Conservation (phyloP, 2,329 filamentous ascomycete species). For the Pseudogymnoascus sp. region DNA sequence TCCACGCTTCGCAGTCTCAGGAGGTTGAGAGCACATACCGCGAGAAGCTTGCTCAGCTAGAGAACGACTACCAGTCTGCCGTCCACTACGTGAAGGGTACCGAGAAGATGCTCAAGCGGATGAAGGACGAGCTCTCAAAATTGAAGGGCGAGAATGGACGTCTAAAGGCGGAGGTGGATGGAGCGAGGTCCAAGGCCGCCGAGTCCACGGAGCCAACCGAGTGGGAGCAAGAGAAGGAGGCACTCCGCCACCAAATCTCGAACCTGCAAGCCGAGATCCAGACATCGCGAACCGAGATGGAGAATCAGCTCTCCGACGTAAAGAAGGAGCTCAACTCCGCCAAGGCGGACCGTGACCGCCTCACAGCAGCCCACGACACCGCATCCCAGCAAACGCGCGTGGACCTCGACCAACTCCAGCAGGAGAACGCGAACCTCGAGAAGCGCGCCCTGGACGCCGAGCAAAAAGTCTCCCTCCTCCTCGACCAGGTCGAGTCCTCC, state of each 20-base stretch:
- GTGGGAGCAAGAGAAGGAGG: slow-evolving; percentile 69
- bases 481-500: slow-evolving; percentile 89
- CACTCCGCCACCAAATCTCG: slow-evolving; percentile 62
- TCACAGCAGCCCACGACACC: slow-evolving; percentile 50
- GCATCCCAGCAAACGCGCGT: slow-evolving; percentile 56
- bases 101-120: slow-evolving; percentile 97
- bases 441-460: slow-evolving; percentile 83
- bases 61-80: slow-evolving; percentile 95
- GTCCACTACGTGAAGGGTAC: slow-evolving; percentile 98
- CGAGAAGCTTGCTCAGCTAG: slow-evolving; percentile 86
- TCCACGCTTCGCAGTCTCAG: slow-evolving; percentile 71
- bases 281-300: slow-evolving; percentile 58
- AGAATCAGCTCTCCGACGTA: slow-evolving; percentile 62
- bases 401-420: slow-evolving; percentile 74
- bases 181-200: slow-evolving; percentile 45
- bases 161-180: slow-evolving; percentile 73
- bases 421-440: slow-evolving; percentile 75
- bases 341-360: slow-evolving; percentile 61
- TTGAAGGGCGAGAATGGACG: slow-evolving; percentile 82
- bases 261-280: slow-evolving; percentile 63
- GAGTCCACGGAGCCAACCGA: slow-evolving; percentile 38
- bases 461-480: slow-evolving; percentile 81
- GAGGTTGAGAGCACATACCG: slow-evolving; percentile 85
- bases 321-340: slow-evolving; percentile 61
- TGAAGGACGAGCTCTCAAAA: slow-evolving; percentile 92